Conservation (phyloP, 177 flowering plant genomes). For the Vitis hybrid region DNA sequence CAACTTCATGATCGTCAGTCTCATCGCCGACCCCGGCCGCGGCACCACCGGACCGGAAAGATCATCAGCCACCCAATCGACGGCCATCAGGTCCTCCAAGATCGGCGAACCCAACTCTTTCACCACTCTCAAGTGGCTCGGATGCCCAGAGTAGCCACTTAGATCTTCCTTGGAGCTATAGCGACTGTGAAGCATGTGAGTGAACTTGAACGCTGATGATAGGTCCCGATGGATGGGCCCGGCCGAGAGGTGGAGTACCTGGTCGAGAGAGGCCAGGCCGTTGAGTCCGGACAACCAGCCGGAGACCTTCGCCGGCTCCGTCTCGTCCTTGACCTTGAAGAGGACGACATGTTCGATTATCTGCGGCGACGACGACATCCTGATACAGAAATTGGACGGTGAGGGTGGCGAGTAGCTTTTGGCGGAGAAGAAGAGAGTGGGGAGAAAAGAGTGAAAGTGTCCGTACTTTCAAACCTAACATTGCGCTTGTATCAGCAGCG, state of each 20-base stretch:
- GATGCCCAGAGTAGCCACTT: slow-evolving; percentile 48
- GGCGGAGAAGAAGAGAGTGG: slow-evolving; percentile 14
- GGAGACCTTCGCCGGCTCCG: slow-evolving; percentile 43
- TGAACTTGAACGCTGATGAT: slow-evolving; percentile 53
- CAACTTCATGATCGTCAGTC: slow-evolving; percentile 62
- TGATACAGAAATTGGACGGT: not conserved
- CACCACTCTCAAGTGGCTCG: slow-evolving; percentile 58
- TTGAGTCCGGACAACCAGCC: slow-evolving; percentile 54
- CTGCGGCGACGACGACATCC: slow-evolving; percentile 7
- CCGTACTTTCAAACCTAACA: slow-evolving; percentile 9
- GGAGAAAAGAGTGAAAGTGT: not conserved
- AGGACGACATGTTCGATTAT: slow-evolving; percentile 84
- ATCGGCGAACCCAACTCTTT: slow-evolving; percentile 48
- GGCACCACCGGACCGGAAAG: slow-evolving; percentile 18
- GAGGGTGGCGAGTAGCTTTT: not conserved
- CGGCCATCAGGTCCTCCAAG: slow-evolving; percentile 76
- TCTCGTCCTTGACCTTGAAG: slow-evolving; percentile 61
- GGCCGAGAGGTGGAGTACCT: slow-evolving; percentile 60
- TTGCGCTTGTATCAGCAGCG: not conserved
- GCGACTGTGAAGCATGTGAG: slow-evolving; percentile 77
- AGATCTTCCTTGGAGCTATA: slow-evolving; percentile 62
- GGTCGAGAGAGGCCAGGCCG: slow-evolving; percentile 48
- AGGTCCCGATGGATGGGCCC: slow-evolving; percentile 52
- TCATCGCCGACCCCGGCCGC: slow-evolving; percentile 50
- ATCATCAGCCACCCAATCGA: slow-evolving; percentile 67